Evolutionary conservation across 1,284 basidiomycete species (phyloP).

Genomic region (Sanguinoderma infundibulare): DNA sequence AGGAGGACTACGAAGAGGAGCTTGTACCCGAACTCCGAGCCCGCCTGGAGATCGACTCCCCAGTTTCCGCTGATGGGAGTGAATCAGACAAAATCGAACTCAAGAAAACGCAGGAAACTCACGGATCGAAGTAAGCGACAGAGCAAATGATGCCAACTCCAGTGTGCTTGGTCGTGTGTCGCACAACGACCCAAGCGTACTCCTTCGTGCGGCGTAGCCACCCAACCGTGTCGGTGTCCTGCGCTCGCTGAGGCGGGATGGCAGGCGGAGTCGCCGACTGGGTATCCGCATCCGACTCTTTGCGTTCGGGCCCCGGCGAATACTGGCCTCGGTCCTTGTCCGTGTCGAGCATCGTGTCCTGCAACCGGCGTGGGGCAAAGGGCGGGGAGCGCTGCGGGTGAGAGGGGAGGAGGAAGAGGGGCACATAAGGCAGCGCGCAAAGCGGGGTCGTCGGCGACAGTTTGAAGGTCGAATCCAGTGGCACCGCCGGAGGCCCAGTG

Average conservation of each 20-base stretch:
- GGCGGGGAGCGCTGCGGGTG: background rate
- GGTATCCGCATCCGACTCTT: background rate
- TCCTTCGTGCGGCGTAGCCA: slow-evolving; percentile 6
- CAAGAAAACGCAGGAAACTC: slow-evolving; percentile 25
- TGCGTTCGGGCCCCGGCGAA: background rate
- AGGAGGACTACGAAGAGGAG: slow-evolving; percentile 87
- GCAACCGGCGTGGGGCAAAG: background rate
- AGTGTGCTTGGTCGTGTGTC: slow-evolving; percentile 48
- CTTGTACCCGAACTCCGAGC: slow-evolving; percentile 81
- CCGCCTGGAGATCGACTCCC: slow-evolving; percentile 78
- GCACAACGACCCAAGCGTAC: slow-evolving; percentile 29
- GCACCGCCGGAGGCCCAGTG: background rate
- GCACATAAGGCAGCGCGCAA: background rate
- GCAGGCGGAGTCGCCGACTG: background rate
- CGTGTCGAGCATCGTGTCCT: background rate
- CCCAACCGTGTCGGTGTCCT: background rate
- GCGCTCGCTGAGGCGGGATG: slow-evolving; percentile 2
- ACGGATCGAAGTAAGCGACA: slow-evolving; percentile 63
- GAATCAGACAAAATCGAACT: background rate
- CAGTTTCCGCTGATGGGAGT: slow-evolving; percentile 62
- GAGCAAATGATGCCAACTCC: slow-evolving; percentile 56
- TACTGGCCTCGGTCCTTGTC: background rate
- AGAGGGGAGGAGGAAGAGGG: background rate
- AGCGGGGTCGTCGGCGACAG: background rate
- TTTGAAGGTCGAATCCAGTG: background rate